These are phyloP conservation scores for Naumovozyma baii DNA, from an alignment of 805 yeast species.

Conservation along the genomic window DNA sequence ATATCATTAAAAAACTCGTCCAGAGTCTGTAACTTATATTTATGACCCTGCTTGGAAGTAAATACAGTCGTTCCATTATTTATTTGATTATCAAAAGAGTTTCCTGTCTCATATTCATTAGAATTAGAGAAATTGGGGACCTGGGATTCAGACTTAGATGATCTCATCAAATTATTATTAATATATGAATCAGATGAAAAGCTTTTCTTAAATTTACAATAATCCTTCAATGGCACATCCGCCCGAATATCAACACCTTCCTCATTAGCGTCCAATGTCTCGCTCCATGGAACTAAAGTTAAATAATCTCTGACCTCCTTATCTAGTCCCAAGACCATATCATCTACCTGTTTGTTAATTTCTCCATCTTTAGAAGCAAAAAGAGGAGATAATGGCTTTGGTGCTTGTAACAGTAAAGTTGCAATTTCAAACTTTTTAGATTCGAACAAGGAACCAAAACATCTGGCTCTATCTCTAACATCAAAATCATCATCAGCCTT, in stretches of 20 bases:
- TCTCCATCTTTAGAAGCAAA: not conserved
- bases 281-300: slow-evolving; percentile 16
- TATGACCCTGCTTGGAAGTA: slow-evolving; percentile 25
- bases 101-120: not conserved
- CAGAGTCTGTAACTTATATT: slow-evolving; percentile 60
- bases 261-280: slow-evolving; percentile 1
- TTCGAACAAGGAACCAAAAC: slow-evolving; percentile 52
- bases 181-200: slow-evolving; percentile 23
- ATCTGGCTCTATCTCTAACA: slow-evolving; percentile 76
- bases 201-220: slow-evolving; percentile 28
- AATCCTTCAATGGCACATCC: slow-evolving; percentile 34
- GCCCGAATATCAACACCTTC: slow-evolving; percentile 27
- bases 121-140: not conserved
- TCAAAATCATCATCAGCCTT: slow-evolving; percentile 69
- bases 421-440: slow-evolving; percentile 51
- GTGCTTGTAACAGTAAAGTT: slow-evolving; percentile 61
- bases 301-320: slow-evolving; percentile 5
- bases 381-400: slow-evolving; percentile 39
- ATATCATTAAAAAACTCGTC: slow-evolving; percentile 74
- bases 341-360: not conserved
- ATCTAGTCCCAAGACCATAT: slow-evolving; percentile 4
- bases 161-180: not conserved
- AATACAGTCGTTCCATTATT: slow-evolving; percentile 5
- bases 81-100: not conserved
- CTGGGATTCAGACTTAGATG: slow-evolving; percentile 3